Evolutionary conservation across 495 filamentous ascomycete genomes (phyloP), one percentile per base, ranked within the genome.

Genomic region (Sordaria brevicollis): DNA sequence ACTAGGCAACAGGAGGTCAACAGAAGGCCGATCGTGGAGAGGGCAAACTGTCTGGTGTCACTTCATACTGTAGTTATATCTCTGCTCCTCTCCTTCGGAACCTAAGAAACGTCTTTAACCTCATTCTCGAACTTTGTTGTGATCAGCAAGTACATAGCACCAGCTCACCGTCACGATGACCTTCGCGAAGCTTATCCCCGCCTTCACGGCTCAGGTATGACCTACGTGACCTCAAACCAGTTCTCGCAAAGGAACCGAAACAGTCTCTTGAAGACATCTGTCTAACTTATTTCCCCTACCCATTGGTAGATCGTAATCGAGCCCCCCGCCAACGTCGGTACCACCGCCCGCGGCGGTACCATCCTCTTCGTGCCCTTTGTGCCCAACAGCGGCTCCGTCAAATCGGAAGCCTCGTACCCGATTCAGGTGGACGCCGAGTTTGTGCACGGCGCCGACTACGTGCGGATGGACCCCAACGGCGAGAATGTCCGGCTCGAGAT

Each of bases 401-500:
- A 54, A 11, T 80, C 79, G 3, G 76, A 79, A 65, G 71, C 72
- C 5, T 68, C 33, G 38, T 81, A 81, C 73, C 72, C 77, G 4
- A 72, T 82, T 74, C 49, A 72, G 67, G 69, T 88, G 29, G 82
- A 87, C 70, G 83, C 82, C n/a, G 75, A 79, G 21, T 84, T 86
- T 67, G 76, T 79, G 31, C 82, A 83, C 65, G 85, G 84, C n/a
- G 80, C 79, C 69, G 85, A 87, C 70, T 86, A 81, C 73, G 86
- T 89, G 79, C 81, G 79, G 43, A 74, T 77, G 13, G 83, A 86
- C 72, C 79, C 83, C 2, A 80, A 83, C 69, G 81, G 81, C 21
- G 78, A 79, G 69, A 78, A 83, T 39, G 76, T 84, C 70, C 82
- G 86, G 3, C 79, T 89, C 68, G 79, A 88, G 68, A 86, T 87